Evolutionary conservation across 495 filamentous ascomycete genomes (phyloP), one percentile per base, ranked within the genome.

Genomic region (Neurospora cerealis): DNA sequence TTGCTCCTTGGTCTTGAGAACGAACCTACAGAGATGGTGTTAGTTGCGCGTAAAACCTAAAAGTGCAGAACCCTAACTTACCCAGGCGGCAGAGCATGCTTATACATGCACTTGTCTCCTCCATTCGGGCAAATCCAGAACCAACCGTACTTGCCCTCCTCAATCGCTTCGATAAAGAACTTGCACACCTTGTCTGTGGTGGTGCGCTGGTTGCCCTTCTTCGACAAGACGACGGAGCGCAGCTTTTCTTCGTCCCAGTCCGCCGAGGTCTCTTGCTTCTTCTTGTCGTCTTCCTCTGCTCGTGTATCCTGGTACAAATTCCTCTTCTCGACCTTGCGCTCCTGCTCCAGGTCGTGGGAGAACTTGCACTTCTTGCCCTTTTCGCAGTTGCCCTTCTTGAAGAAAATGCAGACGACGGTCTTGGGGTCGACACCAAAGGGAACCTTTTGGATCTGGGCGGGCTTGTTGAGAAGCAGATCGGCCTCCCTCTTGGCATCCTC

Each of bases 141-240:
- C 96, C 96, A 99, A 75, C 96, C 96, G 78, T 99, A 99, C 84
- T 98, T 98, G 76, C 92, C 91, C 76, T 98, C 96, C 84, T 99
- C 96, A 71, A 99, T 95, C 4, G 96, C 96, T 73, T 96, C 93
- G 82, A 98, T 96, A 83, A 99, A 99, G 86, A 85, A 97, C 84
- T 98, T 99, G 92, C 96, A 99, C 73, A 98, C 95, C 83, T 97
- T 99, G 78, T 99, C 96, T 74, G 96, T 99, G 9, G 93, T 94
- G 54, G 95, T 97, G 78, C 91, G 88, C 71, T 96, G 96, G 85
- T 99, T 99, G 17, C 96, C 96, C 80, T 98, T 96, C 85, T 98
- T 99, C 78, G 92, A 95, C 78, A 95, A 76, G 41, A 99, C 92
- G 69, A 98, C 96, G 74, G 90, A 90, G 72, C 92, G 90, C 73